Base-by-base conservation (phyloP, 352 stramenopile species). In the Globisporangium paroecandrum region DNA sequence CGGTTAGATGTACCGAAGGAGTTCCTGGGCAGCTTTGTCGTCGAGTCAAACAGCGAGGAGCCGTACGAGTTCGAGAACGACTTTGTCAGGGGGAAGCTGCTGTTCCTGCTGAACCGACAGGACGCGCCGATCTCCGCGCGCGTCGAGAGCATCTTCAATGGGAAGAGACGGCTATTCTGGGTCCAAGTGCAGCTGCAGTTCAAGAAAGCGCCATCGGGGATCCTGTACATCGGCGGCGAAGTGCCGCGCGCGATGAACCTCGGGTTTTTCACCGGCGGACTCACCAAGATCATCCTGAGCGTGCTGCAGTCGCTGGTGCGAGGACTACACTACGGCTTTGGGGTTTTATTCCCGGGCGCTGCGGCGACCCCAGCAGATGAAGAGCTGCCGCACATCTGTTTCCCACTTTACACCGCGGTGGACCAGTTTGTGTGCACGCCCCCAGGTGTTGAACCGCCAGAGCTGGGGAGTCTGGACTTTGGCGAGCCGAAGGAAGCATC, bases 51-150 rank as follows among this genome's bases (percentile, higher is more conserved):
- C 53, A 68, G 65, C 2, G 51, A 68, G 1, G 72, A 72, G 55
- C 82, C 83, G 12, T 76, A 88, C 61, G 70, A 66, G n/a, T 93
- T 95, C 36, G 82, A 93, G 70, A 95, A 95, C 70, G 86, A 90
- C 9, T 90, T 89, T 61, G 84, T 92, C 53, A 81, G 77, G 9
- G 88, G 88, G 2, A 77, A 81, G 34, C 64, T 95, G 49, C 65
- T 94, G 15, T 93, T 95, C 43, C 67, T 95, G 15, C 58, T 94
- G 6, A 71, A 84, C 41, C 69, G 60, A 18, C 29, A 73, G 20
- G 63, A 88, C 71, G 12, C 41, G 3, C 22, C 36, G 24, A 22
- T 69, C 12, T 58, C 70, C 0, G 32, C 62, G 47, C 54, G 46
- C 8, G 24, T 69, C 24, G 38, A 57, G 20, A 22, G 0, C 15